phyloP scores from a whole-genome alignment of 805 yeast genomes.

The Metschnikowia shivogae region DNA sequence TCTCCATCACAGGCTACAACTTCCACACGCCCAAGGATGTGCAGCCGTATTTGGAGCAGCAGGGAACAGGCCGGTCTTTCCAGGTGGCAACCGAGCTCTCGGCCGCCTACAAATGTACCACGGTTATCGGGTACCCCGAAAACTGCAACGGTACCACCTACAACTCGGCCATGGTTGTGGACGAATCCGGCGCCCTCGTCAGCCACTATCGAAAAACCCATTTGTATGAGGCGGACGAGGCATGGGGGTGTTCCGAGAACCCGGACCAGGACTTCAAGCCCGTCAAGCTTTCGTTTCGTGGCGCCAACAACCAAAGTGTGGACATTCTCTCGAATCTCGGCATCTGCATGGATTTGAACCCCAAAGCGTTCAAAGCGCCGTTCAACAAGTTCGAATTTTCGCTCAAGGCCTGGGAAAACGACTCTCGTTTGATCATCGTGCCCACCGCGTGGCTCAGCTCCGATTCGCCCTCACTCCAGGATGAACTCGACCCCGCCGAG shows the following conservation, averaged over 20 bases:
- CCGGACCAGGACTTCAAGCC: slow-evolving; percentile 51
- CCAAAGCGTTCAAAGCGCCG: slow-evolving; percentile 78
- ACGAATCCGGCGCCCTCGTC: slow-evolving; percentile 53
- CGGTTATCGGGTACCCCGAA: slow-evolving; percentile 85
- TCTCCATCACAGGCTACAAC: slow-evolving; percentile 82
- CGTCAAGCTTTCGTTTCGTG: slow-evolving; percentile 40
- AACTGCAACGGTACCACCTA: slow-evolving; percentile 37
- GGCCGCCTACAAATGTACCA: slow-evolving; percentile 49
- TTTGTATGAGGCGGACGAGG: slow-evolving; percentile 72
- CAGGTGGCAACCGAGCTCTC: slow-evolving; percentile 58
- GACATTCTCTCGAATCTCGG: slow-evolving; percentile 54
- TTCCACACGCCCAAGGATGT: slow-evolving; percentile 47
- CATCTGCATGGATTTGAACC: slow-evolving; percentile 92
- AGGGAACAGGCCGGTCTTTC: slow-evolving; percentile 44
- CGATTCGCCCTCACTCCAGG: slow-evolving; percentile 39
- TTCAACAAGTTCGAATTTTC: slow-evolving; percentile 73
- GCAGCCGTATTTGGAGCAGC: slow-evolving; percentile 53
- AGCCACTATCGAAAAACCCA: slow-evolving; percentile 73
- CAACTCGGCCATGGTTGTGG: slow-evolving; percentile 68
- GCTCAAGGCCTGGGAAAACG: slow-evolving; percentile 41
- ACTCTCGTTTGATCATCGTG: slow-evolving; percentile 55
- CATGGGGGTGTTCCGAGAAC: slow-evolving; percentile 75
- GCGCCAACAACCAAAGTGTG: background rate
- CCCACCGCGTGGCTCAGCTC: slow-evolving; percentile 87
- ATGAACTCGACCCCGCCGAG: slow-evolving; percentile 3